These are phyloP conservation scores for Podospora australis DNA, from an alignment of 495 filamentous ascomycete species.

Conservation along the genomic window DNA sequence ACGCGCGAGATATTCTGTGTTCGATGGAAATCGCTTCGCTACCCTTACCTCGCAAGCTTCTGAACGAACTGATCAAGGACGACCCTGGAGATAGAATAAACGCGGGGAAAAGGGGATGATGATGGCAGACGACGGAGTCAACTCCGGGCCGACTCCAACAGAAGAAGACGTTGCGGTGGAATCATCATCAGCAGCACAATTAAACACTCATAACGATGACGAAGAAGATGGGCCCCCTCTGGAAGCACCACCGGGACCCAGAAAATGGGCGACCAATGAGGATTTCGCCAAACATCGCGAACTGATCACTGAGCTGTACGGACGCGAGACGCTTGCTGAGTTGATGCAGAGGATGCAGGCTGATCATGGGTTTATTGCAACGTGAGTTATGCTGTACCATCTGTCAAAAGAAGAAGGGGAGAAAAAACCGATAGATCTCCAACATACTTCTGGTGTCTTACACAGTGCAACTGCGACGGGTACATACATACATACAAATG, in stretches of 20 bases:
- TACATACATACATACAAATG: too few species aligned
- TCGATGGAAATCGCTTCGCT: too few species aligned
- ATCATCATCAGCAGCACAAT: background rate
- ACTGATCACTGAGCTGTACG: background rate
- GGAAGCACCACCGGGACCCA: background rate
- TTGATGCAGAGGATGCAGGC: background rate
- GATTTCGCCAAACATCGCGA: background rate
- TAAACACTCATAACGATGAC: too few species aligned
- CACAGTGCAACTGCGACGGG: too few species aligned
- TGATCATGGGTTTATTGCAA: background rate
- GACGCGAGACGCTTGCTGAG: background rate
- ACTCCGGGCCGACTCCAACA: background rate
- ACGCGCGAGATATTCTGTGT: too few species aligned
- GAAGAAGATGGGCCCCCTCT: background rate
- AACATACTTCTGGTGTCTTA: too few species aligned
- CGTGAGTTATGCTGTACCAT: background rate
- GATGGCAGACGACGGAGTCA: background rate
- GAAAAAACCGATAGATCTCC: background rate
- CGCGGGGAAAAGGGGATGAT: too few species aligned
- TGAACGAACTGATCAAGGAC: too few species aligned
- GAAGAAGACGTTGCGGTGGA: background rate
- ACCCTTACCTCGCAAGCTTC: too few species aligned
- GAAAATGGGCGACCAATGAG: slow-evolving; percentile 3
- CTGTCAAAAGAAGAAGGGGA: background rate
- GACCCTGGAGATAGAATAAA: too few species aligned